A percentile compares a stretch with the other conserved stretches of the same genome.
These are phyloP conservation scores for Calonectria naviculata DNA, from an alignment of 2,329 filamentous ascomycete species.

Conservation along the genomic window DNA sequence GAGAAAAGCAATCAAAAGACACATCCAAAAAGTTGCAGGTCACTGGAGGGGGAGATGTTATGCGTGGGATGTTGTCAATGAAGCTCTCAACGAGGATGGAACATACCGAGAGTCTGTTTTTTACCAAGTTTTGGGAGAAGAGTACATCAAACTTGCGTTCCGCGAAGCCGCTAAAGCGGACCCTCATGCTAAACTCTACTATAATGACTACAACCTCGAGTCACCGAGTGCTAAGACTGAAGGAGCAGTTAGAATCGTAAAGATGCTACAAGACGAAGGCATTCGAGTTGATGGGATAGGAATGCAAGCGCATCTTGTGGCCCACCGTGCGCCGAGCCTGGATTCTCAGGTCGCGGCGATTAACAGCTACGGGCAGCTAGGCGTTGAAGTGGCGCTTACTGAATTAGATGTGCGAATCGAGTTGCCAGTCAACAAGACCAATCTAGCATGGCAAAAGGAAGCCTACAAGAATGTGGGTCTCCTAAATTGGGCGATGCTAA, in stretches of 20 bases:
- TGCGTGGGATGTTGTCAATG: constrained; percentile 67
- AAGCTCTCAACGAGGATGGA: constrained; percentile 63
- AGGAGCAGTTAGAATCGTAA: constrained; percentile 47
- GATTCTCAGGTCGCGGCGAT: not conserved
- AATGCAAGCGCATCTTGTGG: constrained; percentile 60
- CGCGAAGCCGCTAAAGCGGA: constrained; percentile 57
- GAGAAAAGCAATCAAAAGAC: constrained; percentile 61
- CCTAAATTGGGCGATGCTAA: not conserved
- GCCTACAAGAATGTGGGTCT: not conserved
- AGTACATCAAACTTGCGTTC: constrained; percentile 64
- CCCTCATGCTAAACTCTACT: constrained; percentile 61
- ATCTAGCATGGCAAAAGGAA: constrained; percentile 5
- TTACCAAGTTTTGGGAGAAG: constrained; percentile 58
- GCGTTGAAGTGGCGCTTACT: constrained; percentile 56
- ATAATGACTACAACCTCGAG: constrained; percentile 66
- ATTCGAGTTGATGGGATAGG: constrained; percentile 63
- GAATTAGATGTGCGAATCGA: constrained; percentile 58
- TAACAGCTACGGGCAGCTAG: not conserved
- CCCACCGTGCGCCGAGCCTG: constrained; percentile 49
- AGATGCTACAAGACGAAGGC: constrained; percentile 46
- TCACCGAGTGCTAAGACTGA: constrained; percentile 47
- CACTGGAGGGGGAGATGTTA: constrained; percentile 60
- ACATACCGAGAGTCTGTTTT: constrained; percentile 58
- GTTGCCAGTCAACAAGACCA: constrained; percentile 1
- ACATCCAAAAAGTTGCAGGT: constrained; percentile 58